A percentile compares a stretch with the other conserved stretches of the same genome.
Conservation (phyloP, 345 rosid genomes). For the Sonneratia alba region DNA sequence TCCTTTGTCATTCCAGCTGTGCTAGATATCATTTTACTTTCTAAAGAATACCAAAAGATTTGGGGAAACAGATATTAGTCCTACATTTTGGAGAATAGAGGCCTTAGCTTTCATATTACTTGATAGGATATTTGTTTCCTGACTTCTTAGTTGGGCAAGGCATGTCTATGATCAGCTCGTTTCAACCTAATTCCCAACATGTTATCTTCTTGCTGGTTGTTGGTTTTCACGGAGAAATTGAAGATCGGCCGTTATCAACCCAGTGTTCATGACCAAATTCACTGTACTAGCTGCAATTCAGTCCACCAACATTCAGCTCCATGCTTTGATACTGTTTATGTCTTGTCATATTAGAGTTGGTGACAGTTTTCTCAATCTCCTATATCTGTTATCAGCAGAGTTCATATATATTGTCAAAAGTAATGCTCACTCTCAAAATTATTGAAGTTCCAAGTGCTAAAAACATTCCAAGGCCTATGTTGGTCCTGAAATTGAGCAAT, state of each 20-base stretch:
- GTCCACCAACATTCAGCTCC: neutral
- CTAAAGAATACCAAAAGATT: neutral
- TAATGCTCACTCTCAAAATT: neutral
- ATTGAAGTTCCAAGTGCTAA: neutral
- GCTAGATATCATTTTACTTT: neutral
- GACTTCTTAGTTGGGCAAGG: neutral
- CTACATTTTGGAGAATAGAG: neutral
- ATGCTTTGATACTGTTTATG: neutral
- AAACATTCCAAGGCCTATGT: neutral
- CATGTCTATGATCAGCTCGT: neutral
- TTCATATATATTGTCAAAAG: neutral
- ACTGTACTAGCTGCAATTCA: neutral
- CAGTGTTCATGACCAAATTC: neutral
- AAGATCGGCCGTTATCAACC: neutral
- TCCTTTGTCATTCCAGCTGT: neutral
- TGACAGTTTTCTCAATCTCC: neutral
- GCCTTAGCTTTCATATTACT: neutral
- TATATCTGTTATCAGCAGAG: neutral
- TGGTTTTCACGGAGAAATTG: neutral
- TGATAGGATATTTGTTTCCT: neutral
- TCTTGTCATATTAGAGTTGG: neutral
- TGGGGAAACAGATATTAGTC: neutral
- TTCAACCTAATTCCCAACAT: neutral
- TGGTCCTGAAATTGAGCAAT: neutral
- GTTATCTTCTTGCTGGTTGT: neutral